Base-by-base conservation (phyloP, 192 early-diverging fungal species). In the Coemansia sp. region DNA sequence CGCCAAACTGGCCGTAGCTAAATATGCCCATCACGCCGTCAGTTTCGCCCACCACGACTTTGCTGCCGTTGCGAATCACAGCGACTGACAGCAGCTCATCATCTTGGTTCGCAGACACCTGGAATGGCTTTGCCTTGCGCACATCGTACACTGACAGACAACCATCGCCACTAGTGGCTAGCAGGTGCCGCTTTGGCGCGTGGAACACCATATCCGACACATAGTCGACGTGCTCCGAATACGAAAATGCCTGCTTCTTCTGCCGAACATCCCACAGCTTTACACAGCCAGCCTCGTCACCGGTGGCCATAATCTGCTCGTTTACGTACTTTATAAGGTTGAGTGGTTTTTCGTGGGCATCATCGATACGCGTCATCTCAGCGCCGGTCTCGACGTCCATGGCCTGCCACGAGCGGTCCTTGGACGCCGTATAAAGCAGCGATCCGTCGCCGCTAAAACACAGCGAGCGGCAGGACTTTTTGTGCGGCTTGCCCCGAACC, bases 81-180 rank as follows among this genome's bases (percentile, higher is more conserved):
- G 71, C 62, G 17, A 98, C 83, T 22, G 90, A 96, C 48, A 99
- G 70, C 39, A 98, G 84, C 67, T 98, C 97, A 73, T 97, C 95
- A 37, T 98, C 97, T 83, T 94, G 93, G 67, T 95, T 90, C 25
- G 90, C 97, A 5, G 93, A 97, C 65, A 93, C 88, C 32, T 87
- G 91, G 24, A 92, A 76, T 12, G 93, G 89, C 53, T 92, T 88
- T 11, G 85, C 77, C 73, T 95, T 96, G 52, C 95, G 89, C 45
- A 95, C 86, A 70, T 99, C 96, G 68, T 90, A 95, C 3, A 93
- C 86, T 17, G 93, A 91, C 65, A 99, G 79, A 43, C 85, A 91
- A 2, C 96, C 97, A 65, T 98, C 96, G 22, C 91, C 95, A 65
- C 94, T 85, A 21, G 90, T 85, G 0, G 86, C 88, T 21, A 99